Base-by-base conservation (phyloP, 2,329 filamentous ascomycete species). In the Arthrobotrys iridis region DNA sequence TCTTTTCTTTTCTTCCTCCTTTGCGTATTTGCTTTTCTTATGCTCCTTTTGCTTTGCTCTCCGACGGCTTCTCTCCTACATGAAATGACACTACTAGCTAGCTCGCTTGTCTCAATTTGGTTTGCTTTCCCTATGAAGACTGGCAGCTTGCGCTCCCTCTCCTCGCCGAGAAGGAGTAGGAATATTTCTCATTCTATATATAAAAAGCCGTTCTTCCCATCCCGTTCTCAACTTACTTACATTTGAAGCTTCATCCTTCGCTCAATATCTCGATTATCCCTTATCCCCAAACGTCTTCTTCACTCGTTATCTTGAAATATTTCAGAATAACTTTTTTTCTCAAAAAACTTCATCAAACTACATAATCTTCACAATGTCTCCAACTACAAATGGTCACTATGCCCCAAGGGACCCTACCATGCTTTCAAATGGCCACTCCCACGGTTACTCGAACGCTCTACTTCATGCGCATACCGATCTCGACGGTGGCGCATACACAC, bases 401-500 rank as follows among this genome's bases (percentile, higher is more conserved):
- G 22, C 55, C 18, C 55, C 70, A 63, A 72, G 67, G 58, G 67
- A 72, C 30, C 60, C 67, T 18, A 58, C 67, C 24, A 6, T 64
- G n/a, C 20, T 52, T n/a, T 26, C 40, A 11, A 74, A 74, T 30
- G 60, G 63, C 41, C 71, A 67, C 58, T 75, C 71, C 28, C 63
- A 66, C 40, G 58, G 55, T 43, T 76, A 68, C 58, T 76, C 71
- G 41, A 76, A 57, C 48, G 37, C 46, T 33, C 58, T 63, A 41
- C 57, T 76, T n/a, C 63, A 66, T 50, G 35, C 57, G 10, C 63
- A 68, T 41, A 68, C 63, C 58, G 71, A 70, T 59, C 52, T 76
- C 13, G 46, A 64, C 41, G 37, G 65, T 20, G 50, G 63, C 78
- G 77, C 81, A 72, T 81, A 82, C 77, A 77, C 83, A 15, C 83